Evolutionary conservation across 2,329 filamentous ascomycete species (phyloP), one percentile per base, ranked within the genome.

Genomic region (Rutstroemia sydowiana): DNA sequence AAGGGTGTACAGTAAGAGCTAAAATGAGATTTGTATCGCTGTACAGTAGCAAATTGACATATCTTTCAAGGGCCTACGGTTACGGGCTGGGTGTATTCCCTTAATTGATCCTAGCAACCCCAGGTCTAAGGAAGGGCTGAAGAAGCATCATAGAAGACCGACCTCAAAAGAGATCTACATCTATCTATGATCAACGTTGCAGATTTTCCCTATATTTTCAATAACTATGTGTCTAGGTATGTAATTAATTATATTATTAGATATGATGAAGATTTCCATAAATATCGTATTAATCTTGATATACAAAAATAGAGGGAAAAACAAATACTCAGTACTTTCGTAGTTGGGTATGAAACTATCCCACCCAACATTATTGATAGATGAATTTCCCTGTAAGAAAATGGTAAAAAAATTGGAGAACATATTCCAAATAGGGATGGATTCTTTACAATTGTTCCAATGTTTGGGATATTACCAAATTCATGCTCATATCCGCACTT

Each of bases 401-500:
- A n/a, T n/a, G n/a, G n/a, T n/a, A n/a, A n/a, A n/a, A n/a, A n/a
- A n/a, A n/a, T 18, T 37, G 34, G 34, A 37, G 34, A 37, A 37
- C 34, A 18, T 18, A 13, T 13, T 16, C 34, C 34, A 37, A 18
- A 16, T 37, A 37, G 34, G 18, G 14, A 37, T 13, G n/a, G 34
- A n/a, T n/a, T n/a, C n/a, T 7, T 18, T 48, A 32, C 10, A 13
- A 48, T 48, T 43, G 37, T 18, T 43, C 14, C 21, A 48, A 42
- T 43, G 6, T 49, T 49, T 21, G 39, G 50, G 51, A 57, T 55
- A 56, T 54, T 56, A 43, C 47, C 50, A 23, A 30, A n/a, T 48
- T 54, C 16, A 58, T 58, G 56, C 56, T 55, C 37, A 26, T 48
- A n/a, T n/a, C 20, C 32, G 10, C n/a, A 32, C n/a, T 45, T 32